Conservation (phyloP, 2,329 filamentous ascomycete genomes). For the Diaporthe capsici region DNA sequence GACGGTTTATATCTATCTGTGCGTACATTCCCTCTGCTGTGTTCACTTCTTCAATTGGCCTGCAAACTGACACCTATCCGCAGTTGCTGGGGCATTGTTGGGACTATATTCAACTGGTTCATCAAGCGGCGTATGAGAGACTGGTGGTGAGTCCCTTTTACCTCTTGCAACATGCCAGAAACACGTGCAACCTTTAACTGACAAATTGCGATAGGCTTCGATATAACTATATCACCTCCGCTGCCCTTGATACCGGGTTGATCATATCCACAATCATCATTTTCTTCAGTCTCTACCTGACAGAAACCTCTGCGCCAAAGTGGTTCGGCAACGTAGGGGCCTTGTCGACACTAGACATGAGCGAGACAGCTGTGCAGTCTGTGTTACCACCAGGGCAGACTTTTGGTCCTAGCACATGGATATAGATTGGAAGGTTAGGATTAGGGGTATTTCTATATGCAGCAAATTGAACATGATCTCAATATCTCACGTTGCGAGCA, state of each 20-base stretch:
- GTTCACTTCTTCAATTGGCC: neutral
- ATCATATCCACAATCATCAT: conserved; percentile 77
- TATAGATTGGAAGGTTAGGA: conserved; percentile 44
- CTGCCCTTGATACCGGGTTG: conserved; percentile 78
- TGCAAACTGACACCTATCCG: neutral
- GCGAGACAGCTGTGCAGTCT: conserved; percentile 58
- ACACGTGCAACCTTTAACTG: neutral
- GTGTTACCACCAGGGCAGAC: conserved; percentile 58
- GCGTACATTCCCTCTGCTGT: neutral
- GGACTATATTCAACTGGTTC: conserved; percentile 77
- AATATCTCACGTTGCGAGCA: neutral
- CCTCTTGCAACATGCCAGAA: neutral
- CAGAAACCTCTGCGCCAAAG: conserved; percentile 64
- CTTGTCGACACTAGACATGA: conserved; percentile 62
- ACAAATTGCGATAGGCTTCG: conserved; percentile 58
- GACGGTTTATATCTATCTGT: conserved; percentile 77
- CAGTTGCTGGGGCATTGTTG: conserved; percentile 75
- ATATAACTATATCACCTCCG: conserved; percentile 83
- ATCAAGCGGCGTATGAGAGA: conserved; percentile 75
- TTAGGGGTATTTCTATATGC: neutral
- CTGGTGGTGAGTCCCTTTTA: conserved; percentile 70
- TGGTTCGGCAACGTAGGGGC: conserved; percentile 75
- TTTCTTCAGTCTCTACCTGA: conserved; percentile 77
- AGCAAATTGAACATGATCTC: neutral
- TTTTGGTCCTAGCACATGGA: conserved; percentile 67